A percentile compares a stretch with the other conserved stretches of the same genome.
These are phyloP conservation scores for Penicillium lividum DNA, from an alignment of 495 filamentous ascomycete species.

Conservation along the genomic window DNA sequence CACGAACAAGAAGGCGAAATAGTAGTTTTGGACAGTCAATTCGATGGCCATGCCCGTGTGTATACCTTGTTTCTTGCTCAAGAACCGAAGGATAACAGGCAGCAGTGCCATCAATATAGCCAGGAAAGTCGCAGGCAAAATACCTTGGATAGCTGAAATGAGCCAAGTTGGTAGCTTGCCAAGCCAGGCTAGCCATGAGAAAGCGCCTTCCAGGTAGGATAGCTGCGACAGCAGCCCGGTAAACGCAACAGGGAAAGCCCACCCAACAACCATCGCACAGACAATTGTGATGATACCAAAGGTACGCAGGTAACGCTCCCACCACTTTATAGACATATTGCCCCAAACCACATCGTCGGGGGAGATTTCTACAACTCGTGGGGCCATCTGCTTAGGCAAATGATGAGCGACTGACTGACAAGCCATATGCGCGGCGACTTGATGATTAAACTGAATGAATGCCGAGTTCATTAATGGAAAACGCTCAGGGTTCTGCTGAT, in stretches of 20 bases:
- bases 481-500: conserved; percentile 81
- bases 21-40: conserved; percentile 84
- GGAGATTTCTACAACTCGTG: conserved; percentile 87
- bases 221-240: conserved; percentile 80
- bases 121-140: conserved; percentile 77
- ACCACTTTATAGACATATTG: conserved; percentile 97
- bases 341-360: conserved; percentile 96
- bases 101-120: conserved; percentile 79
- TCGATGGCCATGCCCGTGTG: conserved; percentile 82
- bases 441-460: conserved; percentile 98
- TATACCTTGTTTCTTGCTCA: conserved; percentile 73
- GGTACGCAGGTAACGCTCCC: conserved; percentile 80
- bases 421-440: conserved; percentile 97
- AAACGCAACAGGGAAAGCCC: conserved; percentile 89
- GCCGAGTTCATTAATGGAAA: conserved; percentile 97
- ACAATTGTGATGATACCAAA: conserved; percentile 66
- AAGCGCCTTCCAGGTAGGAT: conserved; percentile 60
- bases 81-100: conserved; percentile 73
- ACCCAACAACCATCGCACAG: conserved; percentile 77
- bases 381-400: conserved; percentile 90
- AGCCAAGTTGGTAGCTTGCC: conserved; percentile 59
- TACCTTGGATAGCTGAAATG: conserved; percentile 77
- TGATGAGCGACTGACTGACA: conserved; percentile 92
- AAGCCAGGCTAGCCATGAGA: conserved; percentile 73
- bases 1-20: conserved; percentile 92